Evolutionary conservation across 805 yeast species (phyloP), one percentile per base, ranked within the genome.

Genomic region (Kluyveromyces dobzhanskii): DNA sequence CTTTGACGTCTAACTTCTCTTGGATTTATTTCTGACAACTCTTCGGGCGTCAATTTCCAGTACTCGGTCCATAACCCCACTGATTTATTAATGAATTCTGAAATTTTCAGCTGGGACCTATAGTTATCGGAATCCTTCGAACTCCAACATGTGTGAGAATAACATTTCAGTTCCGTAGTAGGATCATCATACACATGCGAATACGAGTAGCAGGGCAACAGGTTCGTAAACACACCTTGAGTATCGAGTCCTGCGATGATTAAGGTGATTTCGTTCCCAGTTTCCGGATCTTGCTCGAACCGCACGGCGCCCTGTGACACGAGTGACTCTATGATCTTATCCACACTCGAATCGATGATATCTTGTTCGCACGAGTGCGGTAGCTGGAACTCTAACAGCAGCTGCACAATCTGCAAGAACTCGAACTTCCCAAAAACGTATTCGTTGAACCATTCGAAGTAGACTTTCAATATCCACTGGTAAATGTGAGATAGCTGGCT

Each of bases 1-100:
- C 85, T 79, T 54, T 85, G 95, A 27, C 76, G 68, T 49, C 75
- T 76, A n/a, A 77, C 66, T 39, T 76, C 74, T 9, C 59, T 56
- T 9, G 70, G 69, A 38, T 70, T 76, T 6, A 75, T 61, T n/a
- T 65, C 70, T 16, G 66, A 56, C 19, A 78, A 52, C 35, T 77
- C 80, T 17, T 72, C 76, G 3, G 69, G 67, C 0, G 79, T 66
- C 11, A 80, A 47, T 35, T 73, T 69, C 86, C 85, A 80, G 49
- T 77, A 80, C 8, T 74, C 67, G 0, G 77, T 74, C 86, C 86
- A 80, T 42, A 76, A 76, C 1, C 67, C 67, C 4, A 68, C 57
- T 1, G 62, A 54, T 38, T 56, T 62, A 33, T 61, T 49, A 12
- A 55, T 60, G 4, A 58, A 42, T 49, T 66, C 46, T 53, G 75